Conservation (phyloP, 345 rosid genomes). For the Orychophragmus violaceus region DNA sequence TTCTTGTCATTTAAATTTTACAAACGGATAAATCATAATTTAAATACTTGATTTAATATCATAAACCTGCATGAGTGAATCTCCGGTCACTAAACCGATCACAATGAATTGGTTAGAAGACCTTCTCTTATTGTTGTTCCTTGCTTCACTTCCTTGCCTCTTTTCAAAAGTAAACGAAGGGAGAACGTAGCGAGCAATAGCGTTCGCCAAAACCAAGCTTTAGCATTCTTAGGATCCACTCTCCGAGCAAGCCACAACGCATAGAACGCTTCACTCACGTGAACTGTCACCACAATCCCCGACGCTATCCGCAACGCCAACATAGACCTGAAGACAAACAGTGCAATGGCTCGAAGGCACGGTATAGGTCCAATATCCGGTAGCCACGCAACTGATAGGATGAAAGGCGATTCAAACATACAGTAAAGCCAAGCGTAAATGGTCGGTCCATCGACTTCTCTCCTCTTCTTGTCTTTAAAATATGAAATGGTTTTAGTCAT, state of each 20-base stretch:
- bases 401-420: not conserved
- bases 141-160: slow-evolving; percentile 14
- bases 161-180: slow-evolving; percentile 2
- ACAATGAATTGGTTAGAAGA: not conserved
- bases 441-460: slow-evolving; percentile 20
- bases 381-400: slow-evolving; percentile 10
- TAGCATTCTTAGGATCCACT: slow-evolving; percentile 22
- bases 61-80: not conserved
- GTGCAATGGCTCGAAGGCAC: not conserved
- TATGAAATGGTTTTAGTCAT: slow-evolving; percentile 19
- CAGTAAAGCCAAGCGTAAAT: slow-evolving; percentile 20
- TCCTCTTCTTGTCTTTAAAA: slow-evolving; percentile 17
- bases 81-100: not conserved
- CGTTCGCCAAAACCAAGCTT: slow-evolving; percentile 21
- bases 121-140: not conserved
- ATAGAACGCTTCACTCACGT: slow-evolving; percentile 10
- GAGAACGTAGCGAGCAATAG: slow-evolving; percentile 25
- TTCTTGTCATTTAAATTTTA: no score
- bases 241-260: slow-evolving; percentile 16
- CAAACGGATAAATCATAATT: not conserved
- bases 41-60: no score
- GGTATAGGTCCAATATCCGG: slow-evolving; percentile 20
- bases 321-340: slow-evolving; percentile 7
- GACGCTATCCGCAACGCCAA: slow-evolving; percentile 1
- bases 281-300: not conserved